Evolutionary conservation across 495 filamentous ascomycete genomes (phyloP).

Genomic region (Annulohypoxylon bovei): DNA sequence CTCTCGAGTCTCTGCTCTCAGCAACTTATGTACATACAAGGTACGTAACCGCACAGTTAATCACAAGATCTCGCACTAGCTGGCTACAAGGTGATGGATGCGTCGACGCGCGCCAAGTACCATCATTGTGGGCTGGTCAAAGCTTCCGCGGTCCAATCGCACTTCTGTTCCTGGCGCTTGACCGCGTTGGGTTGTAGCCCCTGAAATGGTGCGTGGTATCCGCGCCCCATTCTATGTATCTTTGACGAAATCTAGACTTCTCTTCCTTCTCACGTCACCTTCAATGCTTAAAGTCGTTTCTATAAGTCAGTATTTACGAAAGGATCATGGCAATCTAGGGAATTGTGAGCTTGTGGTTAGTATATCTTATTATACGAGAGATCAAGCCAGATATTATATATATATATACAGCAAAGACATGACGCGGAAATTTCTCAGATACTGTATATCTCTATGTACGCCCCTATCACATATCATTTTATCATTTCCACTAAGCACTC

Average conservation of each 20-base stretch:
- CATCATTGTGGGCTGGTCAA: conserved; percentile 45
- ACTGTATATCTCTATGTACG: no score
- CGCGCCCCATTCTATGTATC: not conserved
- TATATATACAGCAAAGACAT: no score
- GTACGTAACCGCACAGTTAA: conserved; percentile 11
- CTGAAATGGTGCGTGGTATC: conserved; percentile 30
- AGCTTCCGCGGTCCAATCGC: conserved; percentile 59
- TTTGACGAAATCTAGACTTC: not conserved
- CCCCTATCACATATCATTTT: no score
- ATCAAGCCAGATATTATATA: no score
- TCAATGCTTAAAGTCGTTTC: not conserved
- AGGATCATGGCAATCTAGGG: not conserved
- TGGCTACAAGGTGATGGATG: conserved; percentile 23
- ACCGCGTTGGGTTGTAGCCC: conserved; percentile 36
- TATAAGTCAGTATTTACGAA: not conserved
- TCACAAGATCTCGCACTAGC: not conserved
- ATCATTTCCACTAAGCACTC: no score
- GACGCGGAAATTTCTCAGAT: no score
- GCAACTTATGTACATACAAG: conserved; percentile 1
- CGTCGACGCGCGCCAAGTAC: conserved; percentile 35
- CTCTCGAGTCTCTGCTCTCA: no score
- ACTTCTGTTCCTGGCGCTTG: conserved; percentile 58
- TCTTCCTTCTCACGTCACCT: not conserved
- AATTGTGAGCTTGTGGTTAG: not conserved
- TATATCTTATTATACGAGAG: no score